A percentile compares a stretch with the other conserved stretches of the same genome.
Conservation (phyloP, 2,329 filamentous ascomycete genomes). For the Conoideocrella luteorostrata region DNA sequence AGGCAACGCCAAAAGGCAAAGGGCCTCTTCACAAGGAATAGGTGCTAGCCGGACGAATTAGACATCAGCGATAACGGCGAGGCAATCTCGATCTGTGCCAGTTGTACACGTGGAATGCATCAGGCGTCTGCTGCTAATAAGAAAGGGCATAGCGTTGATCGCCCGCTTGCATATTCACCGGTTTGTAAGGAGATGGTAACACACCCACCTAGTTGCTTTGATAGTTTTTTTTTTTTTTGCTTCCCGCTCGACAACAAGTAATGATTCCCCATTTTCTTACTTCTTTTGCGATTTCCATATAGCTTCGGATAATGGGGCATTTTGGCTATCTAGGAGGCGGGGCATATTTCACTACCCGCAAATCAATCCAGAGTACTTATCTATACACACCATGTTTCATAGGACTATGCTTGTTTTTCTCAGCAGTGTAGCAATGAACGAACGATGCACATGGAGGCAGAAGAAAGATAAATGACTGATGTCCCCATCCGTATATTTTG, state of each 20-base stretch:
- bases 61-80: not conserved
- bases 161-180: no score
- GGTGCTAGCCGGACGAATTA: not conserved
- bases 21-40: constrained; percentile 30
- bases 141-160: no score
- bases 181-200: no score
- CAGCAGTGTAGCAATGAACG: not conserved
- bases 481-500: not conserved
- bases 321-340: not conserved
- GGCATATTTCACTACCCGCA: not conserved
- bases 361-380: not conserved
- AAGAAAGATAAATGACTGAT: not conserved
- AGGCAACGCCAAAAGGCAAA: constrained; percentile 31
- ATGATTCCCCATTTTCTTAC: not conserved
- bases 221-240: no score
- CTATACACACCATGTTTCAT: constrained; percentile 1
- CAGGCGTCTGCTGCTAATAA: not conserved
- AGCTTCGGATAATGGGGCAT: not conserved
- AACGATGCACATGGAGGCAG: not conserved
- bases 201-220: no score
- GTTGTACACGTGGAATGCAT: not conserved
- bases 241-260: not conserved
- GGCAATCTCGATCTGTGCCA: not conserved
- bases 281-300: not conserved
- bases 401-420: not conserved